Evolutionary conservation across 1,284 basidiomycete genomes (phyloP).

Genomic region (Rhodotorula glutinis): DNA sequence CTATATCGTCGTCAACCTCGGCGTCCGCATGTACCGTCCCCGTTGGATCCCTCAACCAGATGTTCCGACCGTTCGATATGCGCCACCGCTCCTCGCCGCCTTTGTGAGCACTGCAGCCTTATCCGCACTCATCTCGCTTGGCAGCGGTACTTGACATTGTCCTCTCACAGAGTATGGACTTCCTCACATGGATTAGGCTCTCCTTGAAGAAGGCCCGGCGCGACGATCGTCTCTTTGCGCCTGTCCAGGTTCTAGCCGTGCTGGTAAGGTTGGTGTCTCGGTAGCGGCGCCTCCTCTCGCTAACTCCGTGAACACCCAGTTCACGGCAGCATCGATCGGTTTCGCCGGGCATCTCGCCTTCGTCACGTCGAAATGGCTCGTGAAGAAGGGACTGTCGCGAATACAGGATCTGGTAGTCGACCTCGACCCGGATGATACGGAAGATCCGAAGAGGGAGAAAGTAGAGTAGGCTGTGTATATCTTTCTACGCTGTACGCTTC

Average conservation of each 20-base stretch:
- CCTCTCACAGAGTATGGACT: background rate
- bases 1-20: background rate
- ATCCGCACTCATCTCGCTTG: too few relatives aligned
- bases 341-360: background rate
- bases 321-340: background rate
- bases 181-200: background rate
- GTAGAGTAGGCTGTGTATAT: too few relatives aligned
- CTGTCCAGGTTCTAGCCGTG: background rate
- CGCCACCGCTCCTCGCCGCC: background rate
- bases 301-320: background rate
- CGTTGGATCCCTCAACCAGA: background rate
- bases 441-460: too few relatives aligned
- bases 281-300: background rate
- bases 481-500: too few relatives aligned
- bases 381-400: background rate
- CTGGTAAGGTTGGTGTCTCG: background rate
- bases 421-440: background rate
- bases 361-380: background rate
- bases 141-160: too few relatives aligned
- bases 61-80: background rate
- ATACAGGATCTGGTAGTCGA: conserved; percentile 1
- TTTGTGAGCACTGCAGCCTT: conserved; percentile 4
- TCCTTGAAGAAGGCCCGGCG: background rate
- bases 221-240: background rate
- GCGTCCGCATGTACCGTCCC: background rate